These are phyloP conservation scores for Podaxis rugospora DNA, from an alignment of 768 basidiomycete genomes.

Conservation along the genomic window DNA sequence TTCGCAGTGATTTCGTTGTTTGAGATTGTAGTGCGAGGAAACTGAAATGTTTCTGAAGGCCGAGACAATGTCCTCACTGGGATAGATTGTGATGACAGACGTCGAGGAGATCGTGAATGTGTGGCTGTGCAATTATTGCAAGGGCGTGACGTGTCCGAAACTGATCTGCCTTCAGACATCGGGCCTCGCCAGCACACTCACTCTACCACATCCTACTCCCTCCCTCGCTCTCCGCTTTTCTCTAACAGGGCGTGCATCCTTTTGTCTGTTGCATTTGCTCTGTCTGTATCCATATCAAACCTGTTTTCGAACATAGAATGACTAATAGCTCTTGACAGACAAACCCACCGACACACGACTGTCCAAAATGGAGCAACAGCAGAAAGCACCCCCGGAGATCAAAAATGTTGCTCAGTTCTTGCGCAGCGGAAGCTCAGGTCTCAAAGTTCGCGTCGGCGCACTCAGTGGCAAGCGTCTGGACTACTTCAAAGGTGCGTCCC, in stretches of 20 bases:
- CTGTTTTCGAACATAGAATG: not conserved
- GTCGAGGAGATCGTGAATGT: not conserved
- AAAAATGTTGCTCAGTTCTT: constrained; percentile 84
- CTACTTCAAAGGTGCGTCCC: constrained; percentile 89
- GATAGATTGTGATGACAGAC: no score
- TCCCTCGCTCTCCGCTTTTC: not conserved
- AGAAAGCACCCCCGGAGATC: constrained; percentile 73
- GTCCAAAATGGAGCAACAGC: constrained; percentile 62
- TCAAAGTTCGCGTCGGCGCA: constrained; percentile 87
- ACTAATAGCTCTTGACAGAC: not conserved
- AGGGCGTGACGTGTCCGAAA: constrained; percentile 8
- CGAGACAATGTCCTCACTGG: no score
- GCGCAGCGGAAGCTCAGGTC: constrained; percentile 77
- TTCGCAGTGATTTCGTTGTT: no score
- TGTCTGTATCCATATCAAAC: not conserved
- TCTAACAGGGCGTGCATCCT: not conserved
- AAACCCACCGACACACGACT: not conserved
- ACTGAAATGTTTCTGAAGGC: no score
- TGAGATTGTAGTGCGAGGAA: no score
- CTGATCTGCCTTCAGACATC: not conserved
- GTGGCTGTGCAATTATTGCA: constrained; percentile 11
- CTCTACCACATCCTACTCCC: not conserved
- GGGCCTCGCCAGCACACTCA: constrained; percentile 6
- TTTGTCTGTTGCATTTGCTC: not conserved
- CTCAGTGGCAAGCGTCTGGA: constrained; percentile 93